Conservation (phyloP, 78 protist genomes). For the Dictyostelium purpureum region DNA sequence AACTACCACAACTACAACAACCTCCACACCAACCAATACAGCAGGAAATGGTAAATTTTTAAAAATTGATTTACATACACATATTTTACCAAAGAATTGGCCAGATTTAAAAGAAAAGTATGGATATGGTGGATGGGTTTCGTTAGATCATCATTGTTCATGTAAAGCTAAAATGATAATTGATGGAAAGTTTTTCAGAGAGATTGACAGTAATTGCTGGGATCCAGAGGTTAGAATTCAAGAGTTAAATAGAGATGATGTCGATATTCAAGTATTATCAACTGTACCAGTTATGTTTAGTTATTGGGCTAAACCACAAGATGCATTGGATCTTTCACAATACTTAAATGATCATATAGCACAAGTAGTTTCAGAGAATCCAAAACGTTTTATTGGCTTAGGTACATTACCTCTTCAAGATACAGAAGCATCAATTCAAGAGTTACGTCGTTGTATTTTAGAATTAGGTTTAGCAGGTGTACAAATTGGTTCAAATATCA, state of each 20-base stretch:
- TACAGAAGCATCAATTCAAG: conserved; percentile 87
- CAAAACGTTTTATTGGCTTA: conserved; percentile 92
- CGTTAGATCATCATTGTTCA: conserved; percentile 83
- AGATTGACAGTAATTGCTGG: conserved; percentile 89
- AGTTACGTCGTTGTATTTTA: conserved; percentile 75
- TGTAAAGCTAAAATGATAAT: conserved; percentile 84
- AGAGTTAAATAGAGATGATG: conserved; percentile 83
- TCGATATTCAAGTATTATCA: conserved; percentile 92
- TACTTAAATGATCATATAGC: conserved; percentile 95
- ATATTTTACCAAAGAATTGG: conserved; percentile 90
- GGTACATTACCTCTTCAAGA: conserved; percentile 96
- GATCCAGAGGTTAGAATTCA: conserved; percentile 79
- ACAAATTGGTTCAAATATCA: conserved; percentile 90
- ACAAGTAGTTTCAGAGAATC: conserved; percentile 80
- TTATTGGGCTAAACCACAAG: conserved; percentile 94
- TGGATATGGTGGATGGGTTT: conserved; percentile 90
- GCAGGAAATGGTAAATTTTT: conserved; percentile 8
- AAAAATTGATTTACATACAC: conserved; percentile 93
- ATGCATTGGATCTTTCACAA: conserved; percentile 84
- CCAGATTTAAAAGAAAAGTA: conserved; percentile 82
- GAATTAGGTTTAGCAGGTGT: conserved; percentile 78
- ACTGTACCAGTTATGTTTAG: conserved; percentile 90
- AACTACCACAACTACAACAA: background rate
- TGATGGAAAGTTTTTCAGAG: conserved; percentile 87
- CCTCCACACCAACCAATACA: conserved; percentile 19